Evolutionary conservation across 1,284 basidiomycete genomes (phyloP), one percentile per base, ranked within the genome.

Genomic region (Cryptococcus neoformans): DNA sequence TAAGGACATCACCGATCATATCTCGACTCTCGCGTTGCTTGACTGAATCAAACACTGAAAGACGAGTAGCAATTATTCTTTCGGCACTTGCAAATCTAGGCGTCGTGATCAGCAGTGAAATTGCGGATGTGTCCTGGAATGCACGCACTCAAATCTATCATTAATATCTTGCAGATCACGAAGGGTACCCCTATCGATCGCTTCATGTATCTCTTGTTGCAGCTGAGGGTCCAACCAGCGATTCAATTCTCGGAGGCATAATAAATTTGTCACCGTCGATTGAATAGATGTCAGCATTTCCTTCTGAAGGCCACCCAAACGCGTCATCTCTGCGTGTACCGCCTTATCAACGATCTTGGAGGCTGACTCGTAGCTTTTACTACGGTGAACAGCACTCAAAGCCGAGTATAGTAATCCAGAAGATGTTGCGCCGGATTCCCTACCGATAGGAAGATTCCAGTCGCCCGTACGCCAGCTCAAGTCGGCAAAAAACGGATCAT

Each of bases 401-500:
- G 90, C 86, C 28, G 83, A 79, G 75, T 94, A 97, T 3, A 96
- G 77, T 1, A 86, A 79, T 12, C 83, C 80, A n/a, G 83, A 84
- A 6, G 83, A 74, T 28, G 80, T 79, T 11, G 79, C 61, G 3
- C 55, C 49, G 34, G 53, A 49, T 17, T 53, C 53, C 40, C 59
- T 59, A 6, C 44, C 46, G 51, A 90, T 83, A 0, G 94, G 92
- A 10, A 96, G 79, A 72, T 98, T 92, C 94, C 95, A 98, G 1
- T 86, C 87, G 55, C 88, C 87, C 1, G 91, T 91, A 41, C 91
- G 83, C 93, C 93, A 96, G 6, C 88, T 92, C 0, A 94, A 79
- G 45, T 86, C 83, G 73, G 91, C 91, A 40, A 82, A 84, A 73
- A 90, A 82, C 12, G 79, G 77, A 9, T 83, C 81, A 2, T 82